These are phyloP conservation scores for Bretziella fagacearum DNA, from an alignment of 2,329 filamentous ascomycete genomes.

Conservation along the genomic window DNA sequence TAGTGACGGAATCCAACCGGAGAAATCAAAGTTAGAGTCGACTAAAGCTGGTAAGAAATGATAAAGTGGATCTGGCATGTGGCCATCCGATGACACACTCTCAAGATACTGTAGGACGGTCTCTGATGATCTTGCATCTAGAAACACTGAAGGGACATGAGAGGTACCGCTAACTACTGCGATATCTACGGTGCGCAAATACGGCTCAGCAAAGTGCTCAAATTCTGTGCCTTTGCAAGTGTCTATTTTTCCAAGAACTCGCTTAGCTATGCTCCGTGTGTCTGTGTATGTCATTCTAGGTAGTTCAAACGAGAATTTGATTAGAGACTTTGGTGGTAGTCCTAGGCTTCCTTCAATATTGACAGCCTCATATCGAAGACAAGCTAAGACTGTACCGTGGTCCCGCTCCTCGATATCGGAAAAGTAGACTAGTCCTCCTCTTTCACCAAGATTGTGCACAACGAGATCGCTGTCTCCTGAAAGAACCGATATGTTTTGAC, in stretches of 20 bases:
- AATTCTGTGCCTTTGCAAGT: not conserved
- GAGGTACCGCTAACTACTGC: not conserved
- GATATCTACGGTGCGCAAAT: conserved; percentile 4
- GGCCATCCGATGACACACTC: conserved; percentile 15
- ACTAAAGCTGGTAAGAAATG: conserved; percentile 51
- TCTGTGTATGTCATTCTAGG: conserved; percentile 15
- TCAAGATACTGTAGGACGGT: conserved; percentile 21
- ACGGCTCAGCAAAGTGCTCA: conserved; percentile 1
- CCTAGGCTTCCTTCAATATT: conserved; percentile 28
- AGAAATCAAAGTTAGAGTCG: conserved; percentile 26
- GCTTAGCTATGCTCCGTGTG: conserved; percentile 15
- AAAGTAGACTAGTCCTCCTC: conserved; percentile 47
- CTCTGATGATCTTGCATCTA: conserved; percentile 27
- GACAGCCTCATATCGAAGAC: conserved; percentile 20
- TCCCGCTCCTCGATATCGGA: conserved; percentile 17
- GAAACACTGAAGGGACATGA: conserved; percentile 6
- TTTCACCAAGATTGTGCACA: conserved; percentile 51
- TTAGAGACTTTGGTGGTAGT: conserved; percentile 18
- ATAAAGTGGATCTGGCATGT: conserved; percentile 17
- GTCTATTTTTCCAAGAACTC: not conserved
- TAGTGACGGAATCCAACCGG: conserved; percentile 37
- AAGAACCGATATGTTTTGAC: conserved; percentile 40
- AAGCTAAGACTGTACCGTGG: conserved; percentile 11
- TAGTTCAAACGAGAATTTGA: conserved; percentile 21
- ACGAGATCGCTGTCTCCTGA: conserved; percentile 82